Evolutionary conservation across 306 rosid species (phyloP).

Genomic region (Gastrolobium villosum): DNA sequence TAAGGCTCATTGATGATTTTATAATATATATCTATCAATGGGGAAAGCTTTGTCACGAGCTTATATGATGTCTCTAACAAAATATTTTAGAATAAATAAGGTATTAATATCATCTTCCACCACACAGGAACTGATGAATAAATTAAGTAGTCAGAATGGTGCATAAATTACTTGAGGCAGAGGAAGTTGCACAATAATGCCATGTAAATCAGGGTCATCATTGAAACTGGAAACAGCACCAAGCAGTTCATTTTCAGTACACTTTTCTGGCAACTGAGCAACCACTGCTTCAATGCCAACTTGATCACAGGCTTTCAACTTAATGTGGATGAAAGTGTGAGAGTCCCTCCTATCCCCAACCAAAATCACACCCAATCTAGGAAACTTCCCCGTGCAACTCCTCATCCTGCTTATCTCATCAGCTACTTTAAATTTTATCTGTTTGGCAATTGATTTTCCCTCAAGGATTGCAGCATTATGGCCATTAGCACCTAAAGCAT

Average conservation of each 20-base stretch:
- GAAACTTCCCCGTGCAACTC: constrained; percentile 54
- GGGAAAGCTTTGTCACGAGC: no score
- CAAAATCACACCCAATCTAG: constrained; percentile 63
- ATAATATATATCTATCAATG: no score
- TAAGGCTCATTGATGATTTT: no score
- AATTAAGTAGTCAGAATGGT: not conserved
- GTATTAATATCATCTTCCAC: constrained; percentile 7
- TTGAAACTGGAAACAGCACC: constrained; percentile 58
- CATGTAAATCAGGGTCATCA: constrained; percentile 58
- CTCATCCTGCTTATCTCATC: constrained; percentile 58
- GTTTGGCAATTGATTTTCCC: constrained; percentile 58
- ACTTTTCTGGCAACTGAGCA: constrained; percentile 54
- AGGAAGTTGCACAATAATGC: constrained; percentile 73
- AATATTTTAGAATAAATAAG: constrained; percentile 27
- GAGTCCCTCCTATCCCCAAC: constrained; percentile 68
- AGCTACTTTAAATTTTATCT: constrained; percentile 51
- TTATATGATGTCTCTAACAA: no score
- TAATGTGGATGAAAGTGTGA: constrained; percentile 53
- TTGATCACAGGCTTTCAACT: constrained; percentile 64
- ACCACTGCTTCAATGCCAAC: constrained; percentile 65
- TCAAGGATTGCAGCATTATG: constrained; percentile 52
- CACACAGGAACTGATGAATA: not conserved
- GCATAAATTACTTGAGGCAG: constrained; percentile 58
- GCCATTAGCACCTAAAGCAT: constrained; percentile 43
- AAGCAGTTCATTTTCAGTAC: constrained; percentile 57